These are phyloP conservation scores for Boletus rubescentipes DNA, from an alignment of 768 basidiomycete genomes.

Conservation along the genomic window DNA sequence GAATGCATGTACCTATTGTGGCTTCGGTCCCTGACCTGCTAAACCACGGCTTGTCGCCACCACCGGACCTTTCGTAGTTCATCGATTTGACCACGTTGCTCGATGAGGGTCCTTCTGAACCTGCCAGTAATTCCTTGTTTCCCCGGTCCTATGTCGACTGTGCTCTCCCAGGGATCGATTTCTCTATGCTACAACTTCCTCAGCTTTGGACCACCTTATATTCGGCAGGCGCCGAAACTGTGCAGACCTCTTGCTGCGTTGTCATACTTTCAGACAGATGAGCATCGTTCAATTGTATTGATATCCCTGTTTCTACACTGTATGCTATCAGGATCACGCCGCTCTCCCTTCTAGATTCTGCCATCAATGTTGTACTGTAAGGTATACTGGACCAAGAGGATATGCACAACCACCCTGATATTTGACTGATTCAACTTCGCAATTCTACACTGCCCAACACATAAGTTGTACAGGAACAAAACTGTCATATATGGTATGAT, in stretches of 20 bases:
- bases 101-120: not conserved
- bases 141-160: not conserved
- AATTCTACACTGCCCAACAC: too few relatives aligned
- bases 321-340: too few relatives aligned
- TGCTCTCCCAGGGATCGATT: slow-evolving; percentile 4
- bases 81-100: slow-evolving; percentile 16
- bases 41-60: not conserved
- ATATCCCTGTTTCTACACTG: not conserved
- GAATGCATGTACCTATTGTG: not conserved
- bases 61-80: not conserved
- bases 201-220: not conserved
- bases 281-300: not conserved
- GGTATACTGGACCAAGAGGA: too few relatives aligned
- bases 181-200: slow-evolving; percentile 9
- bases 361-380: not conserved
- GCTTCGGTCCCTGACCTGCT: not conserved
- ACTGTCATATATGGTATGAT: too few relatives aligned
- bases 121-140: not conserved
- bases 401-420: too few relatives aligned
- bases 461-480: too few relatives aligned
- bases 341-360: not conserved
- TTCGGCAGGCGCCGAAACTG: not conserved
- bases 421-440: too few relatives aligned
- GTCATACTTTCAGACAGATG: not conserved
- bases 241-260: not conserved